Evolutionary conservation across 2,329 filamentous ascomycete genomes (phyloP), one percentile per base, ranked within the genome.

Genomic region (Aspergillus piperis): DNA sequence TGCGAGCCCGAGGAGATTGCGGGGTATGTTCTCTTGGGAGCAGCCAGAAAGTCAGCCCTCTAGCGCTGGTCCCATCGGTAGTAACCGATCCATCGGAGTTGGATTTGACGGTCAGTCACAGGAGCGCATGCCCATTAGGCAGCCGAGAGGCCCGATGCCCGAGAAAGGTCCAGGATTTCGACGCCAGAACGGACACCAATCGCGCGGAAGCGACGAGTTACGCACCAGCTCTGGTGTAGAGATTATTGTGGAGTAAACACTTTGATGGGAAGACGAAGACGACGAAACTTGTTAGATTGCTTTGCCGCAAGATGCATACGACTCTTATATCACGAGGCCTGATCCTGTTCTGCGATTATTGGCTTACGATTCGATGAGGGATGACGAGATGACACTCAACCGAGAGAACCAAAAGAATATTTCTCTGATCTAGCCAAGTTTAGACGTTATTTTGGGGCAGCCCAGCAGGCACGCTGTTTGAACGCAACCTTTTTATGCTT

Each of bases 201-300:
- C 82, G 59, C 84, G 85, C 66, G 84, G 84, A 68, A 88, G 85
- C 73, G 86, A 88, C 68, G 86, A 88, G 72, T 77, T 88, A 61
- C 84, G 84, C 58, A 81, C 84, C 65, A 84, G 82, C 68, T 85
- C 83, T 63, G 82, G 83, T 60, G 82, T 86, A 64, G 84, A 87
- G 73, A 86, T 88, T 71, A 85, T 87, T 68, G 85, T 87, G 68
- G 86, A 87, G 78, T 86, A 85, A 75, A 73, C 62, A 62, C 67
- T 62, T 62, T 67, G 65, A 67, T 69, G 68, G 68, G 67, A 69
- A 69, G 64, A 73, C 70, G 70, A 71, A 68, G 65, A 68, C 66
- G 64, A 70, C 70, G 67, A 70, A 65, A 67, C 67, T 70, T 71
- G 73, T 71, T 72, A 70, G 69, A 75, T 71, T 74, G 70, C 70